Base-by-base conservation (phyloP, 108 stramenopile genomes). In the Skeletonema costatum region DNA sequence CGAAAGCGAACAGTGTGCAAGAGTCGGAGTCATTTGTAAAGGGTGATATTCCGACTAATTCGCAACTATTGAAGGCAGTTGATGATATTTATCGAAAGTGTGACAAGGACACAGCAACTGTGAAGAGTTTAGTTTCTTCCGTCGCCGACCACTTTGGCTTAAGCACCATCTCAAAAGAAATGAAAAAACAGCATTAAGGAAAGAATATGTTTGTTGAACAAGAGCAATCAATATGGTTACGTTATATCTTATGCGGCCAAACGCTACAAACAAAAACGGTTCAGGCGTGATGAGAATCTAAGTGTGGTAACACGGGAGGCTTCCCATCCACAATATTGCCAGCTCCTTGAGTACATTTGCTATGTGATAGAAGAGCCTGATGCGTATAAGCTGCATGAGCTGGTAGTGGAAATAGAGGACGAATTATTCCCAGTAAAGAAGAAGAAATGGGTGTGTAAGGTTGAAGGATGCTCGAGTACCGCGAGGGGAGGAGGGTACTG, bases 291-390 rank as follows among this genome's bases (percentile, higher is more conserved):
- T 10, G 25, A 56, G 53, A 25, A 56, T 56, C 21, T 56, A 5
- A 25, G 9, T 9, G 21, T 56, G 25, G 25, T 56, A 9, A 44
- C 29, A 10, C 53, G 66, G 46, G 63, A 73, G 51, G 46, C 32
- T 65, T 56, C 53, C 0, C 67, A 70, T 70, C 56, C 80, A 36
- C 61, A 70, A 53, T 81, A 81, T 70, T 74, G 67, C 35, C 73
- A 68, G 21, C 68, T 81, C 11, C 16, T 81, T 12, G 80, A 81
- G 53, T 81, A 74, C 29, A 64, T 81, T 0, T 81, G 80, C 25
- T 81, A 63, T 32, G 61, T 70, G 32, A 70, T 80, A n/a, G 66
- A 72, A 64, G 78, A 72, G 39, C 56, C 66, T 0, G 60, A 73
- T n/a, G 64, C 51, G 10, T n/a, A 53, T 39, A 73, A 62, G 46